These are phyloP conservation scores for Murraya koenigii DNA, from an alignment of 345 rosid species.

Conservation along the genomic window DNA sequence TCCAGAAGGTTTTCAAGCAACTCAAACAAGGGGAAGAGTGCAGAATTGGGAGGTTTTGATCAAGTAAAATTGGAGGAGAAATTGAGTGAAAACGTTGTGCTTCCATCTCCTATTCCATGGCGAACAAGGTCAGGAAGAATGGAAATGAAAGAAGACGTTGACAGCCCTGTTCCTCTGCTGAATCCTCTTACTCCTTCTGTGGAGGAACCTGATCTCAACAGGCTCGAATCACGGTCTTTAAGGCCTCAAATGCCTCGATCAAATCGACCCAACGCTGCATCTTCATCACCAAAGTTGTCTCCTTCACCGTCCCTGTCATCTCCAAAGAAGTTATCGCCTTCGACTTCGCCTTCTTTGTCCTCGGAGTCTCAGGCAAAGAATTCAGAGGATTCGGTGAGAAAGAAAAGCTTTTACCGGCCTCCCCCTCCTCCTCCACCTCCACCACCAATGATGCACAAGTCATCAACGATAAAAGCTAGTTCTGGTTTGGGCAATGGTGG, in stretches of 20 bases:
- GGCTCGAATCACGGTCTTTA: constrained; percentile 22
- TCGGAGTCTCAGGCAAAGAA: constrained; percentile 39
- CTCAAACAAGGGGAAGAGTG: constrained; percentile 16
- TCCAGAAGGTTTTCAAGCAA: constrained; percentile 41
- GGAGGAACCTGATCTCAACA: constrained; percentile 32
- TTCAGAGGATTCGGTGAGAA: constrained; percentile 48
- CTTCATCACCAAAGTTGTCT: constrained; percentile 42
- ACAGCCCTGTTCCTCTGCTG: constrained; percentile 14
- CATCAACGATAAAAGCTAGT: constrained; percentile 30
- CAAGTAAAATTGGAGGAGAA: constrained; percentile 24
- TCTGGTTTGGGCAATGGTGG: constrained; percentile 22
- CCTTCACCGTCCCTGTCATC: constrained; percentile 43
- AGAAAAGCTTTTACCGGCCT: constrained; percentile 40
- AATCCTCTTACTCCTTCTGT: constrained; percentile 21
- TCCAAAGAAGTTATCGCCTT: constrained; percentile 41
- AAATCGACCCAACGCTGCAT: constrained; percentile 23
- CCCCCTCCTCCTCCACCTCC: constrained; percentile 70
- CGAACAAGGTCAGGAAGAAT: constrained; percentile 76
- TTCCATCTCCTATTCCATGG: constrained; percentile 99
- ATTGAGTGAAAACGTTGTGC: constrained; percentile 45
- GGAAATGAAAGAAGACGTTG: constrained; percentile 45
- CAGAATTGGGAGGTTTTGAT: constrained; percentile 28
- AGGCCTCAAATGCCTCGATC: constrained; percentile 31
- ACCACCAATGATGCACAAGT: constrained; percentile 35
- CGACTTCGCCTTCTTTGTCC: constrained; percentile 37